A percentile compares a stretch with the other conserved stretches of the same genome.
Evolutionary conservation across 176 grass and related monocot species (phyloP).

Genomic region (Urochloa ruziziensis): DNA sequence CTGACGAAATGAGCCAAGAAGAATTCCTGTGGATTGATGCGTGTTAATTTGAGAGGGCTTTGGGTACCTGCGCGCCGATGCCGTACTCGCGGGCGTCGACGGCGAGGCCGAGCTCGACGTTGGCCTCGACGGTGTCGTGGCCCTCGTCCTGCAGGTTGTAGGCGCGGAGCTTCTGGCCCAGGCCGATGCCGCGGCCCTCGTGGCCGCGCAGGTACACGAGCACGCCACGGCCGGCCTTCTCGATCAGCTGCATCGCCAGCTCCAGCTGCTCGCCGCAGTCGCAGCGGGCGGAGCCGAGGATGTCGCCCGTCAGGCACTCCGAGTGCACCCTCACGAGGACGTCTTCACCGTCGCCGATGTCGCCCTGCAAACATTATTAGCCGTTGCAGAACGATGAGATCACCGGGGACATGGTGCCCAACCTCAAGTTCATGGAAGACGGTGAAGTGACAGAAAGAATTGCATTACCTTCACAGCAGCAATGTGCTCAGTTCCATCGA

Average conservation of each 20-base stretch:
- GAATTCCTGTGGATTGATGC: not conserved
- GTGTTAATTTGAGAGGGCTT: not conserved
- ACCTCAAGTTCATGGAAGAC: not conserved
- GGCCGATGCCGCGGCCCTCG: conserved; percentile 91
- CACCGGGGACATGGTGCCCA: not conserved
- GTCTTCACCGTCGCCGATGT: conserved; percentile 64
- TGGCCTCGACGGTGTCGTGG: conserved; percentile 87
- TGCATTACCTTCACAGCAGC: conserved; percentile 68
- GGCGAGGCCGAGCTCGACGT: conserved; percentile 86
- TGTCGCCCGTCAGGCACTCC: conserved; percentile 89
- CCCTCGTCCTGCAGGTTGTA: conserved; percentile 92
- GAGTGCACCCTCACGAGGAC: conserved; percentile 90
- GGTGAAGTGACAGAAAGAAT: not conserved
- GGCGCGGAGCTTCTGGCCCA: conserved; percentile 81
- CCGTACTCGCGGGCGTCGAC: conserved; percentile 91
- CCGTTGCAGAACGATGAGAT: not conserved
- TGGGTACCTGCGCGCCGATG: conserved; percentile 82
- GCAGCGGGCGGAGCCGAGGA: conserved; percentile 78
- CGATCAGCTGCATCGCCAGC: conserved; percentile 73
- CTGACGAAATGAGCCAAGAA: not conserved
- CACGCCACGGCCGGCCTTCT: conserved; percentile 80
- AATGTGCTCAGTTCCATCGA: conserved; percentile 89
- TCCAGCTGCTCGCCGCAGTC: conserved; percentile 92
- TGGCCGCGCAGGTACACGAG: conserved; percentile 89
- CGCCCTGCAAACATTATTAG: conserved; percentile 46